These are phyloP conservation scores for Bocquillonia castaneifolia DNA, from an alignment of 441 rosid genomes.

Conservation along the genomic window DNA sequence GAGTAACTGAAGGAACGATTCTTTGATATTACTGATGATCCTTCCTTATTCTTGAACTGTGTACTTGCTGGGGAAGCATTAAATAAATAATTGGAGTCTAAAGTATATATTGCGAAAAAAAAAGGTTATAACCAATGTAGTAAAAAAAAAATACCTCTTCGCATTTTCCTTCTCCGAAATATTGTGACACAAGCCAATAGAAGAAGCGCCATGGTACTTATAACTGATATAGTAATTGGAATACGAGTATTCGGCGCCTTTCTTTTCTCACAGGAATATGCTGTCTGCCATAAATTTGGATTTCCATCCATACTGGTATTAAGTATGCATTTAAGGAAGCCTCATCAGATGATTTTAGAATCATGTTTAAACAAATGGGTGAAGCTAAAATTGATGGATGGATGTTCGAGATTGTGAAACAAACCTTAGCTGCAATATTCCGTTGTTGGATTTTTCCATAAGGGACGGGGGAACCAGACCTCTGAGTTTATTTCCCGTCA, in stretches of 20 bases:
- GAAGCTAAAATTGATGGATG: background rate
- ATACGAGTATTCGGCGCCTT: background rate
- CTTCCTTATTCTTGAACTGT: background rate
- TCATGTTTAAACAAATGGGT: background rate
- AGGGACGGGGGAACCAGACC: slow-evolving; percentile 22
- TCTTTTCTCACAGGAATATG: background rate
- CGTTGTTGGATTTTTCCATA: slow-evolving; percentile 7
- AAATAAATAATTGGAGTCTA: background rate
- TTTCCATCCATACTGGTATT: slow-evolving; percentile 1
- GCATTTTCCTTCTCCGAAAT: background rate
- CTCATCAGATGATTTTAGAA: background rate
- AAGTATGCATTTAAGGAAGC: background rate
- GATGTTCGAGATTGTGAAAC: background rate
- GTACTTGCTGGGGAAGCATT: background rate
- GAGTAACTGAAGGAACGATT: slow-evolving; percentile 26
- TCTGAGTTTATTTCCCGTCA: slow-evolving; percentile 17
- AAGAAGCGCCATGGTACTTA: background rate
- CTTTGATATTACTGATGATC: slow-evolving; percentile 17
- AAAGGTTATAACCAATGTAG: background rate
- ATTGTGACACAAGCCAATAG: background rate
- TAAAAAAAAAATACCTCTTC: background rate
- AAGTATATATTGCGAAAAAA: background rate
- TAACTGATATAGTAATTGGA: background rate
- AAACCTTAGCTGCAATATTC: slow-evolving; percentile 22
- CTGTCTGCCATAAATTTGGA: background rate